Percentiles rank a stretch among this genome's conserved stretches.
These are phyloP conservation scores for Grosmannia serpens DNA, from an alignment of 2,329 filamentous ascomycete genomes.

Conservation along the genomic window DNA sequence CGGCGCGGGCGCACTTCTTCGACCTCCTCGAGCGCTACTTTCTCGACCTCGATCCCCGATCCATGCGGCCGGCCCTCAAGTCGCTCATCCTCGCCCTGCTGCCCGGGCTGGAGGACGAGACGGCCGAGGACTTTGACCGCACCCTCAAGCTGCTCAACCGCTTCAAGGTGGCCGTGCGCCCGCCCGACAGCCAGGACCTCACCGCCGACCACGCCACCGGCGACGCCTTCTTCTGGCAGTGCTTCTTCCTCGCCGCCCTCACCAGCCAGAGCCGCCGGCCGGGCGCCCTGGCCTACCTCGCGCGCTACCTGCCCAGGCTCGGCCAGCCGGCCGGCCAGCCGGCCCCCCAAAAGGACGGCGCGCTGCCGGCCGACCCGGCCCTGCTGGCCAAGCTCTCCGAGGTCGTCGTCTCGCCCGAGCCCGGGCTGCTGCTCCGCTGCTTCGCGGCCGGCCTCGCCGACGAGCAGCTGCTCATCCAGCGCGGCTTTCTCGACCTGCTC, in stretches of 20 bases:
- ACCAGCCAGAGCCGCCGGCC: constrained; percentile 76
- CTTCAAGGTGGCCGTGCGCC: constrained; percentile 58
- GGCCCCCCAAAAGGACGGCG: constrained; percentile 17
- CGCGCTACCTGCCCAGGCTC: constrained; percentile 65
- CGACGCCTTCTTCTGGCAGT: constrained; percentile 96
- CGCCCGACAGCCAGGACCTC: constrained; percentile 36
- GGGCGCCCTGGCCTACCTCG: constrained; percentile 78
- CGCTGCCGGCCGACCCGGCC: constrained; percentile 21
- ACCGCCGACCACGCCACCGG: constrained; percentile 45
- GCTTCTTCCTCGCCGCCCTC: constrained; percentile 85
- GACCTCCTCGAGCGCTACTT: constrained; percentile 74
- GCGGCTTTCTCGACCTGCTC: constrained; percentile 85
- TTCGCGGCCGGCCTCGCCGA: constrained; percentile 85
- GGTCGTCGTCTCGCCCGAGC: constrained; percentile 78
- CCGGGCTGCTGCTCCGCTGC: constrained; percentile 77
- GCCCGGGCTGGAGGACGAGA: constrained; percentile 89
- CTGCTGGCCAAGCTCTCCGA: constrained; percentile 45
- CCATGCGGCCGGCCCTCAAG: constrained; percentile 79
- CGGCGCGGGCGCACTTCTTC: constrained; percentile 76
- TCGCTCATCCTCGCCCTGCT: constrained; percentile 80
- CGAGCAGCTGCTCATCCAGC: constrained; percentile 80
- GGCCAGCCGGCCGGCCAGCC: constrained; percentile 25
- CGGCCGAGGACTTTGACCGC: constrained; percentile 90
- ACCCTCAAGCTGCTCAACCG: constrained; percentile 68
- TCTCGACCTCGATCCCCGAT: constrained; percentile 54